Base-by-base conservation (phyloP, 129 eudicot genomes). In the Flaveria bidentis region DNA sequence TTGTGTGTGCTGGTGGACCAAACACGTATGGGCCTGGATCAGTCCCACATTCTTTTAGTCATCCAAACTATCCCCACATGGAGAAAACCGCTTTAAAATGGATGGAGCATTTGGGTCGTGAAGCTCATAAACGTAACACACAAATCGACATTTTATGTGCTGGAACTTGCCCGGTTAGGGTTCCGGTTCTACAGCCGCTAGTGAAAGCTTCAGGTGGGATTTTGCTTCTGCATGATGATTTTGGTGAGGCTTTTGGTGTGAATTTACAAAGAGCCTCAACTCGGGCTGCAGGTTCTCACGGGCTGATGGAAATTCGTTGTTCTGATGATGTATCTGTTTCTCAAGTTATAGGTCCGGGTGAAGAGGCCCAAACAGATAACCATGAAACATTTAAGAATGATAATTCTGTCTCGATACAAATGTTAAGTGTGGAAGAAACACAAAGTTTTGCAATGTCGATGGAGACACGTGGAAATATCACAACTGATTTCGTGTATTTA, bases 241-340 rank as follows among this genome's bases (percentile, higher is more conserved):
- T 94, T 51, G 98, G 98, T 11, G 98, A 94, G 79, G 98, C 96
- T 15, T 94, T 90, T 62, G 98, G 98, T 69, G 98, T 94, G 69
- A 94, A 94, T 57, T 79, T 94, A 84, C 98, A 94, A 82, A 74
- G 97, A 70, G 97, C 98, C 23, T 85, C 97, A 15, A 82, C 82
- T 14, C 86, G 97, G 66, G 87, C 97, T 2, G 96, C 88, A 10
- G 98, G 98, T 78, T 88, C 97, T 61, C 91, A 91, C 68, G 98
- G 98, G 70, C 84, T 88, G 50, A 67, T 94, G 84, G 98, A 94
- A 81, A 86, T 94, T 22, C 96, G 98, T 12, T 89, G 96, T 76
- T 91, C 98, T 4, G 93, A 91, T 80, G 85, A 91, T 75, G 63
- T 94, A 52, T 75, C 73, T 17, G 80, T 94, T 9, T 81, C 90